Base-by-base conservation (phyloP, 2,329 filamentous ascomycete genomes). In the Chrysoporthe cubensis region DNA sequence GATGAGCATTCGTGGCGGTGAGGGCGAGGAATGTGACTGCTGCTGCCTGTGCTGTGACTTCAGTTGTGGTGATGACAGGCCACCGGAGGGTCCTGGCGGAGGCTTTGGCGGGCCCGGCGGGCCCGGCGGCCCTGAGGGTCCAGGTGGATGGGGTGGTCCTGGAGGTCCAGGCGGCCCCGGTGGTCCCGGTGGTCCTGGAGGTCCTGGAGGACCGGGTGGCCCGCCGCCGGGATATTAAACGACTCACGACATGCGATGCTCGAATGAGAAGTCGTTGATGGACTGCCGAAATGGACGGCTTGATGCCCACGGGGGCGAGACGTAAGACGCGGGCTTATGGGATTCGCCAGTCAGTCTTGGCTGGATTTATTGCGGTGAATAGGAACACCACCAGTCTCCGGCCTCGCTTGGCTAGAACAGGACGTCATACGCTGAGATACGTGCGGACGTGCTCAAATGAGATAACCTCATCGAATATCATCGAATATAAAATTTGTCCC, bases 21-120 rank as follows among this genome's bases (percentile, higher is more conserved):
- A 62, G n/a, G 68, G 66, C 44, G 68, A 67, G 40, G 67, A 69
- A 3, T 69, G 68, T 26, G 65, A 65, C 43, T 65, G 63, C 54
- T 65, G 65, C 40, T 69, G 61, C 58, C 62, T 66, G 13, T 66
- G 65, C 4, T 69, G 65, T 14, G 52, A 58, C 54, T 62, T 61
- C 34, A 61, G 61, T 1, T 69, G 68, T 26, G 26, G 65, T 34
- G 65, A 69, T 4, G 63, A 65, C 46, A 46, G 62, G 42, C 13
- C 62, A 21, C 14, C 58, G 4, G 66, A 58, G 13, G 66, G 65
- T 16, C 64, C 50, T 14, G 59, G 61, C 14, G 62, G 57, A 21
- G 66, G 56, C 13, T 58, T 63, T 14, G 60, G 66, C 11, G 66
- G 56, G 9, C 44, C 44, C 11, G 59, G 26, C 6, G 59, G 59